Evolutionary conservation across 306 rosid genomes (phyloP), one percentile per base, ranked within the genome.

Genomic region (Sicyos edulis): DNA sequence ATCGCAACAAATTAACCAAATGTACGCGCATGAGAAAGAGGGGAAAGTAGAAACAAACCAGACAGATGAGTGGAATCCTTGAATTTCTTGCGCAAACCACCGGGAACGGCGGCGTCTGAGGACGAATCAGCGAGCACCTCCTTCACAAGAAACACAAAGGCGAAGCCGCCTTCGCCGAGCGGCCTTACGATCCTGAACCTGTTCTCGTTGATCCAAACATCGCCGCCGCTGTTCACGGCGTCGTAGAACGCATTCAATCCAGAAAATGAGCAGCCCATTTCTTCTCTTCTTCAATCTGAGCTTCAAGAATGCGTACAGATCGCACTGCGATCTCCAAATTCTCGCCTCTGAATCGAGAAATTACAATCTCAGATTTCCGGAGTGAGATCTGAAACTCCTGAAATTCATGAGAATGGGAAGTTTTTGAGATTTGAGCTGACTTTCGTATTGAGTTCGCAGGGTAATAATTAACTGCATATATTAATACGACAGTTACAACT

Each of bases 161-260:
- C 95, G 81, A 91, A 91, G 20, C 96, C 99, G 57, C 99, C 99
- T 84, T 95, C 99, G 2, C 96, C 99, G 74, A 95, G 99, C 87
- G 89, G 96, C 82, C 96, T 80, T 24, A 95, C 77, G 82, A 95
- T 79, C 73, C 81, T 92, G 92, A 95, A 91, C 10, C 99, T 88
- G 56, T 80, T 91, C 54, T 95, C 99, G 53, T 95, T 95, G 96
- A 95, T 95, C 99, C 99, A 95, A 0, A 89, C 91, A 58, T 91
- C 99, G 0, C 92, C 97, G 37, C 92, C 97, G n/a, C 96, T 96
- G 75, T 95, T 91, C 0, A 89, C 97, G 59, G 99, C 86, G 59
- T 89, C 96, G 82, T 91, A 91, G 0, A 95, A 67, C 29, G 99
- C 99, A 74, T 86, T 86, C 76, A 95, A 78, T 34, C 97, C 99